These are phyloP conservation scores for Chlamydomonas incerta DNA, from an alignment of 139 green algal genomes.

Conservation along the genomic window DNA sequence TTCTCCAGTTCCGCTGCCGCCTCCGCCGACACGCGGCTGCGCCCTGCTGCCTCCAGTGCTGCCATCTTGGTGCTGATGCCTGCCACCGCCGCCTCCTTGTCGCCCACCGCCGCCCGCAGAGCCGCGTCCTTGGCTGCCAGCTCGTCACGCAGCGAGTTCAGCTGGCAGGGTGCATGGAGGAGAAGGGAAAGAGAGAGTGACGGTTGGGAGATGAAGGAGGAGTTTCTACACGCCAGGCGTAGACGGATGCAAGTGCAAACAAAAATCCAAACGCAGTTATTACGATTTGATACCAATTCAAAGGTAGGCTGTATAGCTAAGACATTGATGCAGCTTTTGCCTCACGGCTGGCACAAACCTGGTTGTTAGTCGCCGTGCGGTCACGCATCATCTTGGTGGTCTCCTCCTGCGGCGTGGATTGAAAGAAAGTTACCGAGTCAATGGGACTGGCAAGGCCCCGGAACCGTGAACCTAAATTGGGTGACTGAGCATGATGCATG, in stretches of 20 bases:
- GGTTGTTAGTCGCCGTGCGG: constrained; percentile 8
- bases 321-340: no score
- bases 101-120: background rate
- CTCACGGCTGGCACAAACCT: no score
- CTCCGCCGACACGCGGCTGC: constrained; percentile 3
- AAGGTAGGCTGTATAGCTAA: no score
- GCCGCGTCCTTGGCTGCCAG: constrained; percentile 19
- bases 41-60: background rate
- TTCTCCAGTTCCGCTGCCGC: constrained; percentile 42
- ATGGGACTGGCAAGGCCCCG: no score
- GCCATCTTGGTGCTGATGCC: constrained; percentile 45
- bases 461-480: no score
- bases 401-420: constrained; percentile 57
- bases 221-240: no score
- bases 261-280: no score
- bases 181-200: background rate
- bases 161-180: constrained; percentile 4
- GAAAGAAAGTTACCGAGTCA: no score
- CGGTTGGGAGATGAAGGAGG: background rate
- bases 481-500: no score
- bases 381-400: constrained; percentile 54
- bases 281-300: no score
- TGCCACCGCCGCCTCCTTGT: constrained; percentile 14
- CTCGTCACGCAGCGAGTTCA: constrained; percentile 39
- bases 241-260: no score